Base-by-base conservation (phyloP, 2,329 filamentous ascomycete genomes). In the Capronia epimyces region DNA sequence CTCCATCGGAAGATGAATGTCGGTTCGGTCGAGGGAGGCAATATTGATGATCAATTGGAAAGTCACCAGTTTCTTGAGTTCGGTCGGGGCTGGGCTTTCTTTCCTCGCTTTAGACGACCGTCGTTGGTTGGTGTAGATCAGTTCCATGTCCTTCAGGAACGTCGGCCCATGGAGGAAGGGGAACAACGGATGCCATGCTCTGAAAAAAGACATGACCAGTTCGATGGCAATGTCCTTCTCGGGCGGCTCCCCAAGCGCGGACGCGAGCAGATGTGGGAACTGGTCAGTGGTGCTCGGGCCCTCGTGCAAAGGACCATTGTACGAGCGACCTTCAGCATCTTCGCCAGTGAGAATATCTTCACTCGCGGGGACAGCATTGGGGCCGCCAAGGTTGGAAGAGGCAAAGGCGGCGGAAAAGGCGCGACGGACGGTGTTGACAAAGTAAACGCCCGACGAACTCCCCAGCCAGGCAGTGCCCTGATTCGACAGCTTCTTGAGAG, bases 11-110 rank as follows among this genome's bases (percentile, higher is more conserved):
- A 73, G 60, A 16, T 61, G 54, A 3, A 69, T 48, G 21, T 69
- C 61, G 16, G 64, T 61, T 10, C 62, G 60, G n/a, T 67, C 57
- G 7, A 67, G 62, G 48, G 57, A 66, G 1, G 73, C 74, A 13
- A 78, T 68, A 44, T 74, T 75, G 58, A 78, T 75, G n/a, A 77
- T 67, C 46, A 75, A 75, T 55, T 76, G 74, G 34, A 77, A 71
- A 2, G 70, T 73, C 25, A 73, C 59, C 4, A 67, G 59, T 34
- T 65, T 67, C 34, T 65, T 63, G 3, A 68, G 47, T 43, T 64
- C 61, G 29, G 50, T 44, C 20, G 44, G 46, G 4, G 46, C 29
- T 12, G 52, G 47, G 18, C 34, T 46, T 13, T 52, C 55, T 37
- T 47, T 51, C 18, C 49, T 46, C n/a, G 57, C 64, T 65, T 66